Evolutionary conservation across 257 asterid species (phyloP).

Genomic region (Linderniella brevidens): DNA sequence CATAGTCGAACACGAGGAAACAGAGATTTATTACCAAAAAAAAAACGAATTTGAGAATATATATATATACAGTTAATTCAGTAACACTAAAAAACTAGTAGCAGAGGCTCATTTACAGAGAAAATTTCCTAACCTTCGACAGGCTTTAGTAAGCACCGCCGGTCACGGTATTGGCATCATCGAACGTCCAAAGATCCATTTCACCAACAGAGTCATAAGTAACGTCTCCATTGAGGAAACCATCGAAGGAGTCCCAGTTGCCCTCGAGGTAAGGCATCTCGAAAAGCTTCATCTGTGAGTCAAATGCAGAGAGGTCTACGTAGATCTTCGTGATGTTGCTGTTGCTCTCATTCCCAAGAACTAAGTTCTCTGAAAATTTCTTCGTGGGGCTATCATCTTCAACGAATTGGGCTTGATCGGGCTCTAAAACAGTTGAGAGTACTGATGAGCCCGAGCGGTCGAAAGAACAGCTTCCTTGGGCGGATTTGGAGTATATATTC

Average conservation of each 20-base stretch:
- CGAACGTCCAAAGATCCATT: slow-evolving; percentile 63
- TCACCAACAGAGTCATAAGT: slow-evolving; percentile 34
- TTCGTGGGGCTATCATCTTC: slow-evolving; percentile 29
- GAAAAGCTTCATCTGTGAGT: slow-evolving; percentile 59
- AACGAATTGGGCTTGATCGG: slow-evolving; percentile 19
- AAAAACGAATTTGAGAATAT: too few relatives aligned
- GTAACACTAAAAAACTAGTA: too few relatives aligned
- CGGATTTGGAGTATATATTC: slow-evolving; percentile 46
- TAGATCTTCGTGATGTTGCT: slow-evolving; percentile 13
- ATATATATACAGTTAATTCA: too few relatives aligned
- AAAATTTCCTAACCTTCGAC: too few relatives aligned
- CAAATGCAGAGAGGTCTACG: slow-evolving; percentile 39
- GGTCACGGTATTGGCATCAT: slow-evolving; percentile 31
- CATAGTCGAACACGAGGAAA: too few relatives aligned
- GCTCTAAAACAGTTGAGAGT: slow-evolving; percentile 34
- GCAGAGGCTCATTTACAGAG: too few relatives aligned
- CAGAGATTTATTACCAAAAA: too few relatives aligned
- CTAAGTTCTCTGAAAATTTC: slow-evolving; percentile 13
- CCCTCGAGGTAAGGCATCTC: slow-evolving; percentile 48
- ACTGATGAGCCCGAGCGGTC: slow-evolving; percentile 69
- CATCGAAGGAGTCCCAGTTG: slow-evolving; percentile 71
- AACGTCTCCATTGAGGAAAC: slow-evolving; percentile 37
- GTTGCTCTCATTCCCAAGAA: slow-evolving; percentile 10
- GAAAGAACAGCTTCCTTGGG: slow-evolving; percentile 61
- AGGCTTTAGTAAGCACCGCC: slow-evolving; percentile 28